phyloP scores from a whole-genome alignment of 2,329 filamentous ascomycete species.

The Waltergamsia citrina region DNA sequence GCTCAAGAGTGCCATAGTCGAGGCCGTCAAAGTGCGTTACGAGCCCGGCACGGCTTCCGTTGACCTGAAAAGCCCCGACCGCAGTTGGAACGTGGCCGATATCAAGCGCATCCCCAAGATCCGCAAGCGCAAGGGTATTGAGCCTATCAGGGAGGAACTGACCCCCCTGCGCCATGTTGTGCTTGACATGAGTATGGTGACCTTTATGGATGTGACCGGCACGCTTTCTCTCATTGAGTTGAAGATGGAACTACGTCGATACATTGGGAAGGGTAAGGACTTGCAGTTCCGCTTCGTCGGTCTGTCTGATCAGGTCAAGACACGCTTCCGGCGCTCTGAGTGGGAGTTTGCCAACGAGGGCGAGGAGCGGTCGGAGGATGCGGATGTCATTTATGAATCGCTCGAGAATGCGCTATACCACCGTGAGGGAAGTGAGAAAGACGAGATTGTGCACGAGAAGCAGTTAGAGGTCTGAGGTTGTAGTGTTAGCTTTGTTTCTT shows the following conservation, averaged over 20 bases:
- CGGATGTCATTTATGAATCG: conserved; percentile 10
- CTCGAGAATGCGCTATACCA: conserved; percentile 10
- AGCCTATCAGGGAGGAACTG: conserved; percentile 17
- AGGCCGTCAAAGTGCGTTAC: conserved; percentile 31
- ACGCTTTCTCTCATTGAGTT: conserved; percentile 38
- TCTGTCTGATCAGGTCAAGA: conserved; percentile 29
- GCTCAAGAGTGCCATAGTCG: conserved; percentile 36
- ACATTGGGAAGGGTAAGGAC: conserved; percentile 29
- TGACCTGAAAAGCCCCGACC: conserved; percentile 25
- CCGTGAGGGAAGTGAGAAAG: conserved; percentile 6
- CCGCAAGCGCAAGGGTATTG: conserved; percentile 26
- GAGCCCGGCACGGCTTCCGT: conserved; percentile 28
- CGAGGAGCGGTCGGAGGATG: conserved; percentile 10
- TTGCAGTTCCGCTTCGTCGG: conserved; percentile 38
- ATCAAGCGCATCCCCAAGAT: conserved; percentile 36
- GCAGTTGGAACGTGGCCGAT: conserved; percentile 45
- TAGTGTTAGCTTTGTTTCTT: too few species aligned
- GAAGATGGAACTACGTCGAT: conserved; percentile 35
- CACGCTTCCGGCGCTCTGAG: conserved; percentile 25
- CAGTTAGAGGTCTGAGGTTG: conserved; percentile 1
- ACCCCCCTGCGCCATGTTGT: conserved; percentile 36
- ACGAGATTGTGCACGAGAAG: conserved; percentile 2
- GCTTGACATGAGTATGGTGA: conserved; percentile 40
- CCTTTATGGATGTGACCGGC: conserved; percentile 44
- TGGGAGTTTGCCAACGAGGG: conserved; percentile 24